Base-by-base conservation (phyloP, 2,329 filamentous ascomycete species). In the Aspergillus clavatus region DNA sequence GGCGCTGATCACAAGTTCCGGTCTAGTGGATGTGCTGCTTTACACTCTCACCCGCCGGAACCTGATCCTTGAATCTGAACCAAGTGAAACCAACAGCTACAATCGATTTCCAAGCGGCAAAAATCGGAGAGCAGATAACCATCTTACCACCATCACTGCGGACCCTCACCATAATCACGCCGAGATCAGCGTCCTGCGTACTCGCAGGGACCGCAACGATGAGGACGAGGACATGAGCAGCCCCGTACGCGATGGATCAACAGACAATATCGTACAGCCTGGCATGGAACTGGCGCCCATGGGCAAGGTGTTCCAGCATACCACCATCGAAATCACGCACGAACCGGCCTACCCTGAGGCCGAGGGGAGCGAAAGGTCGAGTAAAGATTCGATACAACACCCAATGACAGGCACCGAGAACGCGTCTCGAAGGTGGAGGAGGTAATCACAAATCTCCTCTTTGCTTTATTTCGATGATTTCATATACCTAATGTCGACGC, bases 1-100 rank as follows among this genome's bases (percentile, higher is more conserved):
- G 24, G 72, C 76, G 4, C 67, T 82, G 54, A 78, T 82, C 46
- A 77, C 77, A 2, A 77, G 73, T 24, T 81, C 78, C 46, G 79
- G 79, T 14, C 74, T 79, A 64, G 73, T 81, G 16, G 79, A 82
- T 55, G 77, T 78, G 10, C 57, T 79, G 2, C 69, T 82, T 3
- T 82, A 81, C 65, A 77, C 77, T 0, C 62, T 79, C 4, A 82
- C 79, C 0, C 72, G 79, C 11, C 73, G 73, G 44, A 75, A 76
- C 38, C 70, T 81, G 50, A 70, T 82, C 28, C 66, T 76, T 54
- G 72, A 74, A 47, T 72, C 75, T 40, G 73, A 76, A 46, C 68
- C 65, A 12, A 67, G 65, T 63, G 11, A 66, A 54, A 55, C 65
- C 48, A 53, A 57, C 54, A 61, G 59, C 35, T 67, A 66, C 51